Evolutionary conservation across 2,329 filamentous ascomycete species (phyloP).

Genomic region (Emericellopsis cladophorae): DNA sequence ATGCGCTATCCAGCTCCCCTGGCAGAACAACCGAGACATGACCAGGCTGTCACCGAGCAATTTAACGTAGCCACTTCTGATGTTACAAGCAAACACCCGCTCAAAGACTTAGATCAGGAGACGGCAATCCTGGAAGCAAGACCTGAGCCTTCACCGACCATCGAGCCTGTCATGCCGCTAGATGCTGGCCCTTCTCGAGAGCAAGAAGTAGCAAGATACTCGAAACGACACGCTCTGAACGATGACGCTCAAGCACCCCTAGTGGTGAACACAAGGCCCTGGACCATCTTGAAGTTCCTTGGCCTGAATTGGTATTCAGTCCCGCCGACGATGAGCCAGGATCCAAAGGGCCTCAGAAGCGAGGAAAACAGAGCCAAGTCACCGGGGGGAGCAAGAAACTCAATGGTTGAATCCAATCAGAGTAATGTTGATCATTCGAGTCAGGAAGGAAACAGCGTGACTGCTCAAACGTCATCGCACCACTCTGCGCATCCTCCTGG

Average conservation of each 20-base stretch:
- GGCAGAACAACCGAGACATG: neutral
- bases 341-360: no score
- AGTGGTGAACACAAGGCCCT: neutral
- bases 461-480: no score
- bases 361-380: no score
- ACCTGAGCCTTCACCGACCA: neutral
- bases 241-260: neutral
- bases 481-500: no score
- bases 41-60: neutral
- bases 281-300: neutral
- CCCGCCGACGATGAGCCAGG: neutral
- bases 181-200: neutral
- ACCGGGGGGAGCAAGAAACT: no score
- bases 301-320: conserved; percentile 1
- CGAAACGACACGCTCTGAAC: neutral
- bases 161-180: neutral
- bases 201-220: neutral
- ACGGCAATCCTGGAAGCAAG: neutral
- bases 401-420: no score
- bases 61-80: neutral
- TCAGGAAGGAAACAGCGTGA: no score
- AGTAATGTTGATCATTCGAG: no score
- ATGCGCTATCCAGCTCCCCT: neutral
- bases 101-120: neutral
- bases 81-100: neutral